A percentile compares a stretch with the other conserved stretches of the same genome.
Conservation (phyloP, 169 alveolate genomes). For the Plasmodium falciparum region DNA sequence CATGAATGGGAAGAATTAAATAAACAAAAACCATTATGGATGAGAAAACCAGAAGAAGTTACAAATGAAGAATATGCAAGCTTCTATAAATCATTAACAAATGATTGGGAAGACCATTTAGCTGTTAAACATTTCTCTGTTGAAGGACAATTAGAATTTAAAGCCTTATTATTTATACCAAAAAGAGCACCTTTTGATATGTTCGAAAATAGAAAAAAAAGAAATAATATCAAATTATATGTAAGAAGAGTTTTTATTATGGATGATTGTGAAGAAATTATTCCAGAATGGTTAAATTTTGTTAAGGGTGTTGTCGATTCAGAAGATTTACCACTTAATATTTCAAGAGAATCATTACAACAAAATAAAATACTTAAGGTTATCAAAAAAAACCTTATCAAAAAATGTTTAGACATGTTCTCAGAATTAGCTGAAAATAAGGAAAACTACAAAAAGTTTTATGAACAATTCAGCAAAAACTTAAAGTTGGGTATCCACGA, state of each 20-base stretch:
- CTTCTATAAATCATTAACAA: constrained; percentile 98
- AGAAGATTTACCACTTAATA: constrained; percentile 99
- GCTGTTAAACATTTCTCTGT: constrained; percentile 99
- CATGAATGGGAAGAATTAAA: constrained; percentile 98
- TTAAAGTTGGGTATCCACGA: constrained; percentile 99
- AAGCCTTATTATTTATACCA: constrained; percentile 99
- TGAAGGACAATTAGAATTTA: constrained; percentile 99
- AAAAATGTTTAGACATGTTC: constrained; percentile 99
- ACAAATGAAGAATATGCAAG: constrained; percentile 99
- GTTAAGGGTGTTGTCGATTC: constrained; percentile 99
- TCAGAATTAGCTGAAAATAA: constrained; percentile 98
- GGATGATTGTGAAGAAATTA: constrained; percentile 99
- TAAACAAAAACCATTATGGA: constrained; percentile 99
- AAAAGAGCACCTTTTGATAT: constrained; percentile 99
- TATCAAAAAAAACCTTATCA: constrained; percentile 97
- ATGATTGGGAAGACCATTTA: constrained; percentile 99
- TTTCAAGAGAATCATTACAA: constrained; percentile 98
- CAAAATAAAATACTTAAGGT: constrained; percentile 99
- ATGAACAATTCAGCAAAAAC: constrained; percentile 99
- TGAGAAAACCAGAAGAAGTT: constrained; percentile 98
- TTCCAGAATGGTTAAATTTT: constrained; percentile 99
- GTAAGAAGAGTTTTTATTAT: constrained; percentile 99
- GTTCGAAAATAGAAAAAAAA: constrained; percentile 99
- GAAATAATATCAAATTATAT: constrained; percentile 98
- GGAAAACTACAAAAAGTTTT: constrained; percentile 99